Evolutionary conservation across 768 basidiomycete species (phyloP), one percentile per base, ranked within the genome.

Genomic region (Tylopilus rubrobrunneus): DNA sequence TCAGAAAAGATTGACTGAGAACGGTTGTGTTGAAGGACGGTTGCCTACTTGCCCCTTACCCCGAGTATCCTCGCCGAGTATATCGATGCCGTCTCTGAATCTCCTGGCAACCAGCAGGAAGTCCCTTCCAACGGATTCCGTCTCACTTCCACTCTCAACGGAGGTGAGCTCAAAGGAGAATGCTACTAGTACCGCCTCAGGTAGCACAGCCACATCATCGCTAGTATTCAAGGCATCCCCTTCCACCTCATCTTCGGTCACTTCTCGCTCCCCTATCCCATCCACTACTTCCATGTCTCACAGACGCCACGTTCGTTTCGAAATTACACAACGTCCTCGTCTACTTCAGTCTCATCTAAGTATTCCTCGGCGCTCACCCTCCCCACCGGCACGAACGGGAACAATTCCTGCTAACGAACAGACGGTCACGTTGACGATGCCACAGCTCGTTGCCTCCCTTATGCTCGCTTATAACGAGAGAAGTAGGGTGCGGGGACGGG

Each of bases 401-500:
- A 14, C 48, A 0, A n/a, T 49, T 9, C 19, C 57, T 15, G 8
- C 49, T 14, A 54, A 50, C 19, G 27, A 48, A 8, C 66, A 45
- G 27, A 52, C 51, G 21, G 50, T 57, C 43, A 58, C 61, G 28
- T 58, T 70, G 61, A 59, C 70, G 2, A 67, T 70, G 49, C 61
- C 70, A 1, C 68, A 70, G 46, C 68, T 70, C 14, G 68, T 70
- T 17, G 68, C 68, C 21, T 59, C 64, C 8, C 61, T 70, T 17
- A 66, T 56, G 1, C 63, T 70, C 43, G 62, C 64, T 23, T 40
- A 65, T 48, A 65, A 42, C 41, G 68, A 71, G 19, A 58, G 57
- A 45, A 47, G 55, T 23, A 56, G 58, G 45, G n/a, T 47, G 39
- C 59, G 61, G 14, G 9, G 44, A 17, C 69, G 70, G 3, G 61